These are phyloP conservation scores for Leucogyrophana mollusca DNA, from an alignment of 768 basidiomycete genomes.

Conservation along the genomic window DNA sequence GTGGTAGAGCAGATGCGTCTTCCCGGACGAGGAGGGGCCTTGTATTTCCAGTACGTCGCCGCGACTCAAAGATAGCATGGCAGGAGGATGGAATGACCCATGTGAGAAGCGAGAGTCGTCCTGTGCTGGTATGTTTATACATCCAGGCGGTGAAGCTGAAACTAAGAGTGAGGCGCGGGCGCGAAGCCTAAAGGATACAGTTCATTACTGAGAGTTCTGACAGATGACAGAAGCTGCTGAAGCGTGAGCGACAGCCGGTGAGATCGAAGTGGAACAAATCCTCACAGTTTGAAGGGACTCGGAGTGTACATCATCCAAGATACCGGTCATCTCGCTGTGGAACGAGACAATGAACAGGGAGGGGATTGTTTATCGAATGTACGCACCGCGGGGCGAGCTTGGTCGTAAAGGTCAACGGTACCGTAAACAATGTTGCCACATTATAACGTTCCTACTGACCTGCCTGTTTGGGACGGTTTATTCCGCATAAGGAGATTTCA, in stretches of 20 bases:
- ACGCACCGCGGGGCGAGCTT: no score
- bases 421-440: no score
- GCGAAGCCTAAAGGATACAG: no score
- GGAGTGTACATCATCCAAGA: constrained; percentile 1
- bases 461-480: constrained; percentile 1
- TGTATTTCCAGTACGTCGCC: constrained; percentile 78
- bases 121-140: constrained; percentile 31
- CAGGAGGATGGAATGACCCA: constrained; percentile 18
- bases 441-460: neutral
- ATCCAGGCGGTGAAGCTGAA: constrained; percentile 30
- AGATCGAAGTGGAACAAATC: constrained; percentile 2
- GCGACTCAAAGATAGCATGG: constrained; percentile 33
- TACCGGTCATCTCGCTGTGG: constrained; percentile 30
- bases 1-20: constrained; percentile 75
- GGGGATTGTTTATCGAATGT: neutral
- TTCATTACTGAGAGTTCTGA: constrained; percentile 39
- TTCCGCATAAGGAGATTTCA: constrained; percentile 2
- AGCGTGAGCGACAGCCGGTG: constrained; percentile 5
- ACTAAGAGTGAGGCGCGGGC: constrained; percentile 2
- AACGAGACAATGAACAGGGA: neutral
- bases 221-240: constrained; percentile 43
- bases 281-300: constrained; percentile 36
- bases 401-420: no score
- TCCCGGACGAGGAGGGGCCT: constrained; percentile 72
- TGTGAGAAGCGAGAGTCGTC: no score